phyloP scores from a whole-genome alignment of 805 yeast species.

The Scheffersomyces ergatensis region DNA sequence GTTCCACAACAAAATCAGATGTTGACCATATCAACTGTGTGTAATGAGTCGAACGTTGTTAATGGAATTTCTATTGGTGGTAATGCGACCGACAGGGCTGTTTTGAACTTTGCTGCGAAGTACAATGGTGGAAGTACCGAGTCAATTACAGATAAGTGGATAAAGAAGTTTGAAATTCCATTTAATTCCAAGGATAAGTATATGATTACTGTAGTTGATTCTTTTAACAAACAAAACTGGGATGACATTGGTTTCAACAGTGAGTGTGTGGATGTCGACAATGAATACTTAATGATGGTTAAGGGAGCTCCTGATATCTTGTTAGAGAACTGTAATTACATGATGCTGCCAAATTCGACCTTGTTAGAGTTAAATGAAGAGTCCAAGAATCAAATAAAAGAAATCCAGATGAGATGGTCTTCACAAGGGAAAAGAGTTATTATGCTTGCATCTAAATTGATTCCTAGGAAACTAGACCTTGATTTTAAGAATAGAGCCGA shows the following conservation, averaged over 20 bases:
- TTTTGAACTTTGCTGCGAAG: conserved; percentile 33
- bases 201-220: conserved; percentile 33
- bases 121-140: conserved; percentile 10
- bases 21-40: conserved; percentile 22
- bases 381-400: conserved; percentile 15
- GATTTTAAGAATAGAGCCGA: conserved; percentile 10
- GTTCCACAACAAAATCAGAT: conserved; percentile 8
- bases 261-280: conserved; percentile 5
- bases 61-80: conserved; percentile 23
- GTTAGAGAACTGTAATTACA: conserved; percentile 23
- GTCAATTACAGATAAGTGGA: conserved; percentile 14
- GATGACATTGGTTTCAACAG: conserved; percentile 8
- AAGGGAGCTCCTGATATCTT: conserved; percentile 50
- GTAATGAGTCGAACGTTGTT: conserved; percentile 32
- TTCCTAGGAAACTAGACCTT: conserved; percentile 10
- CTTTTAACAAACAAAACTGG: conserved; percentile 5
- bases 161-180: conserved; percentile 24
- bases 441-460: conserved; percentile 22
- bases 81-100: conserved; percentile 49
- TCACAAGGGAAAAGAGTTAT: conserved; percentile 34
- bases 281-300: conserved; percentile 22
- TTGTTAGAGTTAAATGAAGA: conserved; percentile 13
- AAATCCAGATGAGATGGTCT: conserved; percentile 33
- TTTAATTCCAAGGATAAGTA: conserved; percentile 48
- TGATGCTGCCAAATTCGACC: conserved; percentile 13